phyloP scores from a whole-genome alignment of 805 yeast species.

The Scheffersomyces stipitis region DNA sequence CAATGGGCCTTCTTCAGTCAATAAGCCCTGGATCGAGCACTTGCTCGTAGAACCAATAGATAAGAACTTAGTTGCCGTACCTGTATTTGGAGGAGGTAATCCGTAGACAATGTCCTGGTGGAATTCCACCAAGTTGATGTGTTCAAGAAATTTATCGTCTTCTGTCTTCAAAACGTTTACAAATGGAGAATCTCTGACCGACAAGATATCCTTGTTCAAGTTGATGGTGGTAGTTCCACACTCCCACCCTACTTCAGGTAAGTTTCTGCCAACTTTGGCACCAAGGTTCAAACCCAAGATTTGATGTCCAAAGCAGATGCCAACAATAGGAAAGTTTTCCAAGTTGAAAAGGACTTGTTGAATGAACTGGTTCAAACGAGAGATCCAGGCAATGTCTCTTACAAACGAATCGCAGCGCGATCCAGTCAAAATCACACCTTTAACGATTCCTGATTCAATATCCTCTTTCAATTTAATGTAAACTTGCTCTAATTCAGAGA shows the following conservation, averaged over 20 bases:
- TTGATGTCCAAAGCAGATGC: slow-evolving; percentile 90
- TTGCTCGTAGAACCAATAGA: slow-evolving; percentile 52
- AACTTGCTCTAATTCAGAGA: slow-evolving; percentile 9
- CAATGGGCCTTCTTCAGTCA: slow-evolving; percentile 40
- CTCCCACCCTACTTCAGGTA: slow-evolving; percentile 65
- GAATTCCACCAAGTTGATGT: slow-evolving; percentile 35
- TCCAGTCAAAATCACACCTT: slow-evolving; percentile 53
- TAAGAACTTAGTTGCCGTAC: slow-evolving; percentile 23
- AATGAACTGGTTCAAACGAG: slow-evolving; percentile 36
- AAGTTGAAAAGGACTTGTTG: slow-evolving; percentile 14
- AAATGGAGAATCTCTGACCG: slow-evolving; percentile 23
- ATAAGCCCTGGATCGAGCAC: slow-evolving; percentile 69
- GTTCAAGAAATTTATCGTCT: slow-evolving; percentile 53
- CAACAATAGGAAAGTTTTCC: slow-evolving; percentile 50
- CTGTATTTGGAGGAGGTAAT: slow-evolving; percentile 37
- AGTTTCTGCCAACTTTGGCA: slow-evolving; percentile 53
- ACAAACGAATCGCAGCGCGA: slow-evolving; percentile 50
- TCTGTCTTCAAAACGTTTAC: slow-evolving; percentile 36
- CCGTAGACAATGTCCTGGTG: slow-evolving; percentile 42
- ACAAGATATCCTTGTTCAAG: slow-evolving; percentile 42
- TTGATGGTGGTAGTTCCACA: slow-evolving; percentile 55
- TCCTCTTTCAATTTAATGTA: slow-evolving; percentile 20
- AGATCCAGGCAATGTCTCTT: slow-evolving; percentile 41
- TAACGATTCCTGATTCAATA: slow-evolving; percentile 25
- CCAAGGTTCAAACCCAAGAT: slow-evolving; percentile 68